phyloP scores from a whole-genome alignment of 2,329 filamentous ascomycete species.

The Xylariaceae sp. region DNA sequence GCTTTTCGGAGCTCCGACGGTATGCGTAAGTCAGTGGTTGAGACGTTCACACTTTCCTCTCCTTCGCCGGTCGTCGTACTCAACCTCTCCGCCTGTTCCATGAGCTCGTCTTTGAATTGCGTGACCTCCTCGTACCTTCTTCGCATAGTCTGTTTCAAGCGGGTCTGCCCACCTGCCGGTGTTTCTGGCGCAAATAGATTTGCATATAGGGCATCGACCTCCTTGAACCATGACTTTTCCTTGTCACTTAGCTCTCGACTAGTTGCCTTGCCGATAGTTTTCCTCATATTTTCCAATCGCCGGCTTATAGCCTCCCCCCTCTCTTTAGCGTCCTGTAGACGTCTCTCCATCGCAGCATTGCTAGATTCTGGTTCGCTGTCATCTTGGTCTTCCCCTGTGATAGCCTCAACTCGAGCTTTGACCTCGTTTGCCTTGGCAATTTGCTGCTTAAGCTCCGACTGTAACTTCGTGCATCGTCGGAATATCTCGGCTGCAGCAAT shows the following conservation, averaged over 20 bases:
- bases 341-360: conserved; percentile 60
- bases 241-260: conserved; percentile 62
- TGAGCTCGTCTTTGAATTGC: conserved; percentile 55
- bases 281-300: conserved; percentile 54
- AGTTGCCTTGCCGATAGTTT: conserved; percentile 48
- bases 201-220: conserved; percentile 43
- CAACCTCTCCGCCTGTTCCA: conserved; percentile 53
- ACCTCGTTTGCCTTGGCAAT: conserved; percentile 68
- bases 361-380: conserved; percentile 55
- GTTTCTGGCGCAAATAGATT: conserved; percentile 46
- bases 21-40: conserved; percentile 53
- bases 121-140: conserved; percentile 63
- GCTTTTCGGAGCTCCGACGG: conserved; percentile 63
- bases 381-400: conserved; percentile 61
- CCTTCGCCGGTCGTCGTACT: conserved; percentile 32
- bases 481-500: conserved; percentile 74
- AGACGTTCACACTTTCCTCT: conserved; percentile 33
- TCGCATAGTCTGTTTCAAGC: conserved; percentile 55
- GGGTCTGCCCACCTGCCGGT: conserved; percentile 37
- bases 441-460: conserved; percentile 69
- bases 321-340: conserved; percentile 50
- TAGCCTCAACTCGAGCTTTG: conserved; percentile 65
- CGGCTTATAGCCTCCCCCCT: conserved; percentile 50
- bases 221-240: conserved; percentile 56
- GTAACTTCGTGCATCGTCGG: conserved; percentile 68